A percentile compares a stretch with the other conserved stretches of the same genome.
Evolutionary conservation across 192 early-diverging fungal species (phyloP).

Genomic region (Backusella morwellensis): DNA sequence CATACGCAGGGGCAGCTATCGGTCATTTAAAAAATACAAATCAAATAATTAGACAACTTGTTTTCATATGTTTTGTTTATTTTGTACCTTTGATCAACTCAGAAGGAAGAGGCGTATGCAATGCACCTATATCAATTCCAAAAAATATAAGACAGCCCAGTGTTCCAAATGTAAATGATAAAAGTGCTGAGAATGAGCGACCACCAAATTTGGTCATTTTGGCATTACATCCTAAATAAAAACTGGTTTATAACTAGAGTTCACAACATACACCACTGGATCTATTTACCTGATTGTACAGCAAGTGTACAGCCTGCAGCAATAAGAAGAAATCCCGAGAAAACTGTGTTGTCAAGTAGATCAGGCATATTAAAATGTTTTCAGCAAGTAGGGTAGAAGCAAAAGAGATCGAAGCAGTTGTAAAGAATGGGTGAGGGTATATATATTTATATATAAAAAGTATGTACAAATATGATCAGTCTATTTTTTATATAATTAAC

Average conservation of each 20-base stretch:
- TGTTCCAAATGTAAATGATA: slow-evolving; percentile 22
- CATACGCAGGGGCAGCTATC: slow-evolving; percentile 43
- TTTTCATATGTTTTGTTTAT: not conserved
- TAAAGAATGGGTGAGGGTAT: not conserved
- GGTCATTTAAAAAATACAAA: not conserved
- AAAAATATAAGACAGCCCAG: slow-evolving; percentile 21
- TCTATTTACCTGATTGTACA: slow-evolving; percentile 22
- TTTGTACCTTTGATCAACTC: slow-evolving; percentile 13
- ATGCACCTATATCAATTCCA: slow-evolving; percentile 18
- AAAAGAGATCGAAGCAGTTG: not conserved
- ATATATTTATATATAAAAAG: not conserved
- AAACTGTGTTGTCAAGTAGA: slow-evolving; percentile 15
- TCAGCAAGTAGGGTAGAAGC: not conserved
- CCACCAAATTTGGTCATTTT: slow-evolving; percentile 22
- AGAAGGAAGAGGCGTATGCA: slow-evolving; percentile 14
- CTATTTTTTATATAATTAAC: not conserved
- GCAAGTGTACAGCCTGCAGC: slow-evolving; percentile 28
- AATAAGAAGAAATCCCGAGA: slow-evolving; percentile 25
- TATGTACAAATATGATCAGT: not conserved
- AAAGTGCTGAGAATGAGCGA: slow-evolving; percentile 19
- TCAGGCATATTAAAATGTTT: slow-evolving; percentile 2
- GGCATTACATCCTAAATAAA: slow-evolving; percentile 21
- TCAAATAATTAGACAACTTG: not conserved
- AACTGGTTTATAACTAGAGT: not conserved
- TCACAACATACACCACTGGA: not conserved